These are phyloP conservation scores for Aquanectria penicillioides DNA, from an alignment of 2,329 filamentous ascomycete genomes.

Conservation along the genomic window DNA sequence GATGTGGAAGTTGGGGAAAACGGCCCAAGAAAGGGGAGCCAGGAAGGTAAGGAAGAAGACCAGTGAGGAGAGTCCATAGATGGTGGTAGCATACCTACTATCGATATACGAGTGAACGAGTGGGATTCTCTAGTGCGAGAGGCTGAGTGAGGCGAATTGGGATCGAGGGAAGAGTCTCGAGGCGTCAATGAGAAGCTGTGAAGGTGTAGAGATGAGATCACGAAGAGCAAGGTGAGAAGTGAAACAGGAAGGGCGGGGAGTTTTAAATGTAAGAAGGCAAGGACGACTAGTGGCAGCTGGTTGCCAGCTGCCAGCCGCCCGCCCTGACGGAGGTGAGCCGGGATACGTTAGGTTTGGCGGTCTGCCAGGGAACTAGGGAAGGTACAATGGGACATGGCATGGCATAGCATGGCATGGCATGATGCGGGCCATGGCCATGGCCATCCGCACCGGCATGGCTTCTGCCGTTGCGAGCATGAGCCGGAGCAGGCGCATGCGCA, in stretches of 20 bases:
- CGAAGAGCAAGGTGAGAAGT: conserved; percentile 26
- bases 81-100: conserved; percentile 35
- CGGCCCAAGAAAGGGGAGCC: background rate
- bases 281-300: conserved; percentile 33
- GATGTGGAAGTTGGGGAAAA: background rate
- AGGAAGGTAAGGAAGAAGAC: background rate
- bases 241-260: conserved; percentile 35
- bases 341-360: conserved; percentile 14
- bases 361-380: background rate
- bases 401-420: conserved; percentile 26
- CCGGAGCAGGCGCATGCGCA: conserved; percentile 12
- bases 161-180: conserved; percentile 17
- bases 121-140: conserved; percentile 29
- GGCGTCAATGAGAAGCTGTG: conserved; percentile 34
- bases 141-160: conserved; percentile 31
- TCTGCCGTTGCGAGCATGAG: conserved; percentile 3
- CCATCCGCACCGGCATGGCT: conserved; percentile 8
- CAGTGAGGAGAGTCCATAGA: conserved; percentile 5
- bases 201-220: conserved; percentile 35
- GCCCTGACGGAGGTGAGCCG: conserved; percentile 6
- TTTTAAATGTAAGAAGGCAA: conserved; percentile 37
- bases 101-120: conserved; percentile 33
- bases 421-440: conserved; percentile 22
- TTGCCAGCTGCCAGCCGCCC: conserved; percentile 23
- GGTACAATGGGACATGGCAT: conserved; percentile 16